phyloP scores from a whole-genome alignment of 352 stramenopile genomes.

The Phytophthora crassamura region DNA sequence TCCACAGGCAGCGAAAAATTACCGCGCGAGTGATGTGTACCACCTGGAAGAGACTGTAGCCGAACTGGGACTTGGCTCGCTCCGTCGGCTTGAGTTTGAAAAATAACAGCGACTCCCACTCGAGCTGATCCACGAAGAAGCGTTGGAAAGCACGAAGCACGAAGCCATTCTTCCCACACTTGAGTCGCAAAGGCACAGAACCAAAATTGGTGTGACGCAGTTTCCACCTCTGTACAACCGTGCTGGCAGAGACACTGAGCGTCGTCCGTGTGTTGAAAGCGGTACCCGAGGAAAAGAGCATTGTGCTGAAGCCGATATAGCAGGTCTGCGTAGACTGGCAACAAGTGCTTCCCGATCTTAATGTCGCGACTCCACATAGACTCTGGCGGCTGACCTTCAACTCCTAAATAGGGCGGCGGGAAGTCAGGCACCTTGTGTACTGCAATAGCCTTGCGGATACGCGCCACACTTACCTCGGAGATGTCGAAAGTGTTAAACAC shows the following conservation, averaged over 20 bases:
- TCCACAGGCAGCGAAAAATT: slow-evolving; percentile 5
- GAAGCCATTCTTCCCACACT: slow-evolving; percentile 3
- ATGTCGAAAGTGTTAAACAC: too few relatives aligned
- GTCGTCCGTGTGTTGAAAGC: not conserved
- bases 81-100: not conserved
- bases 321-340: slow-evolving; percentile 2
- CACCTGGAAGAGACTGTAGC: slow-evolving; percentile 1
- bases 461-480: too few relatives aligned
- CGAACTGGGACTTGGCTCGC: not conserved
- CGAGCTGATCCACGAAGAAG: not conserved
- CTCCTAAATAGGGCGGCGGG: too few relatives aligned
- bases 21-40: not conserved
- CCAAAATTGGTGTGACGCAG: slow-evolving; percentile 2
- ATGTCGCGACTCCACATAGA: not conserved
- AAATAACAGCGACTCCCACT: slow-evolving; percentile 1
- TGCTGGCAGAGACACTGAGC: not conserved
- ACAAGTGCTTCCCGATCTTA: not conserved
- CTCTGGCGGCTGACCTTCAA: not conserved
- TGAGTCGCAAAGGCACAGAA: not conserved
- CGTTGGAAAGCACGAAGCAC: not conserved
- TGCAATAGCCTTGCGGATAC: too few relatives aligned
- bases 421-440: too few relatives aligned
- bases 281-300: slow-evolving; percentile 3
- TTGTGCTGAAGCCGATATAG: slow-evolving; percentile 11
- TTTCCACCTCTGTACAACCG: not conserved